These are phyloP conservation scores for Fusarium pininemorale DNA, from an alignment of 2,329 filamentous ascomycete genomes.

Conservation along the genomic window DNA sequence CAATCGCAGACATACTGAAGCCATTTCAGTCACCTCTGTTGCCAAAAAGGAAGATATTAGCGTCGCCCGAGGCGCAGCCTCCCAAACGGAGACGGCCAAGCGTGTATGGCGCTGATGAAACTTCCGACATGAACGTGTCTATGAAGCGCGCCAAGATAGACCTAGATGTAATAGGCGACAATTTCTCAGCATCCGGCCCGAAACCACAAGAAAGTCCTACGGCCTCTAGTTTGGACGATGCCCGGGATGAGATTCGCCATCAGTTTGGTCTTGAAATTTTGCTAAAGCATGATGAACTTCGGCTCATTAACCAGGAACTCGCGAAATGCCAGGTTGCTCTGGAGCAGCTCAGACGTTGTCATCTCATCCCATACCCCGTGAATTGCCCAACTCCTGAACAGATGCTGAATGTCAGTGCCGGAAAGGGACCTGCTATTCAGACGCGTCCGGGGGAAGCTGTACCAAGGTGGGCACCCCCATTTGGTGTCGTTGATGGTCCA, in stretches of 20 bases:
- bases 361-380: constrained; percentile 89
- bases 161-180: constrained; percentile 36
- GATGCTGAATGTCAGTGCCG: constrained; percentile 76
- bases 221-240: constrained; percentile 56
- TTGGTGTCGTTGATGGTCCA: constrained; percentile 89
- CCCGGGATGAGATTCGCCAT: constrained; percentile 79
- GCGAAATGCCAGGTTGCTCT: constrained; percentile 94
- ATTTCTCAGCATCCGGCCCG: constrained; percentile 32
- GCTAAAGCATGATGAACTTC: constrained; percentile 92
- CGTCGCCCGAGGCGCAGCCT: constrained; percentile 41
- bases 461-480: constrained; percentile 84
- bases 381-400: constrained; percentile 72
- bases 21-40: constrained; percentile 48
- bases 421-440: constrained; percentile 76
- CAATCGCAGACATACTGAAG: constrained; percentile 48
- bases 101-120: constrained; percentile 45
- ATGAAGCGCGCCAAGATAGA: constrained; percentile 56
- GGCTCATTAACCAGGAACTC: constrained; percentile 93
- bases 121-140: constrained; percentile 39
- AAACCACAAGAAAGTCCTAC: constrained; percentile 26
- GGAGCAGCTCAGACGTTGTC: constrained; percentile 91
- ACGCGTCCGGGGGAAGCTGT: constrained; percentile 69
- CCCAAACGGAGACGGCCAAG: constrained; percentile 54
- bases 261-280: constrained; percentile 93
- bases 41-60: constrained; percentile 40